Evolutionary conservation across 2,329 filamentous ascomycete species (phyloP).

Genomic region (Paraphaeosphaeria minitans): DNA sequence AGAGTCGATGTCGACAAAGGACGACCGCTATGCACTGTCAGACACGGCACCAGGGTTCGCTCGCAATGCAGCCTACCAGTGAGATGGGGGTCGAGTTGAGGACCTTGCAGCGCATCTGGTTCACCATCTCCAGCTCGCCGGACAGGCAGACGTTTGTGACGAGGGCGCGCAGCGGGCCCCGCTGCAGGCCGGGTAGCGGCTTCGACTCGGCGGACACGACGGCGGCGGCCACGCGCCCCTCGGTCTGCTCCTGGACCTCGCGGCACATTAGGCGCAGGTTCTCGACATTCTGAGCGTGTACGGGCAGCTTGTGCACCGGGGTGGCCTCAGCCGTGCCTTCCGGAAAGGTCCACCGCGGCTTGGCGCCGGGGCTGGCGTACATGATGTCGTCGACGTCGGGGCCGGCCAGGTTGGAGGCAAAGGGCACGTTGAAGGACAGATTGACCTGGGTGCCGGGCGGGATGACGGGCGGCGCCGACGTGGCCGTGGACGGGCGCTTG

Average conservation of each 20-base stretch:
- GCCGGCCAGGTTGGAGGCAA: conserved; percentile 87
- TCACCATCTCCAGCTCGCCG: conserved; percentile 83
- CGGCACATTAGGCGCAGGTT: conserved; percentile 79
- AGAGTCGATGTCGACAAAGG: conserved; percentile 90
- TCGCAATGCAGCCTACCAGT: conserved; percentile 67
- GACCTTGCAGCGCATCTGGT: conserved; percentile 87
- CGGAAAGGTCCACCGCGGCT: conserved; percentile 91
- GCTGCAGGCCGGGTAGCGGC: conserved; percentile 58
- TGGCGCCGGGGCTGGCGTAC: conserved; percentile 85
- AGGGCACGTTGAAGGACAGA: conserved; percentile 96
- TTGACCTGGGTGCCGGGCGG: conserved; percentile 80
- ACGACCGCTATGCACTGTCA: conserved; percentile 71
- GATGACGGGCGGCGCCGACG: conserved; percentile 63
- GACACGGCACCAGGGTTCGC: conserved; percentile 23
- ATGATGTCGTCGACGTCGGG: conserved; percentile 94
- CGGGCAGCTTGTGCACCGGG: conserved; percentile 86
- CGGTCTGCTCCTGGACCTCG: conserved; percentile 71
- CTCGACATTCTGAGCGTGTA: conserved; percentile 85
- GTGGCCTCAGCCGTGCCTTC: conserved; percentile 83
- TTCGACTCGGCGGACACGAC: conserved; percentile 83
- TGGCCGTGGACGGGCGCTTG: conserved; percentile 60
- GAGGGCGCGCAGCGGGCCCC: conserved; percentile 55
- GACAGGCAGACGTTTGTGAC: conserved; percentile 89
- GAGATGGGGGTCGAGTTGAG: conserved; percentile 91
- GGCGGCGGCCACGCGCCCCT: conserved; percentile 75